Conservation (phyloP, 306 rosid species). For the Dalbergia oliveri region DNA sequence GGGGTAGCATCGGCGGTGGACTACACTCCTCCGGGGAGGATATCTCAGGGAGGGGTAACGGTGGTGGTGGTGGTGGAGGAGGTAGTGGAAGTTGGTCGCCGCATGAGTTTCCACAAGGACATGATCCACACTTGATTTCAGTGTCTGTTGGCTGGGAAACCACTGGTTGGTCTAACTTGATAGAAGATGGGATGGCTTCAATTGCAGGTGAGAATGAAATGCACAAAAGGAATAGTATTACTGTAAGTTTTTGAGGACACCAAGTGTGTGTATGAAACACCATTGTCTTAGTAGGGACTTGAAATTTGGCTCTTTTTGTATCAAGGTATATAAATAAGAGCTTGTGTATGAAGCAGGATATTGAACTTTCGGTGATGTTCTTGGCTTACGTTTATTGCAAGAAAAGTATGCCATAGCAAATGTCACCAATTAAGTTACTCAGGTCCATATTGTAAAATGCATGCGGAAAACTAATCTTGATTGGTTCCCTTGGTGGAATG, state of each 20-base stretch:
- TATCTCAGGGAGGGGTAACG: slow-evolving; percentile 24
- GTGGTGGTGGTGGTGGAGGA: slow-evolving; percentile 30
- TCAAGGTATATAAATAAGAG: slow-evolving; percentile 31
- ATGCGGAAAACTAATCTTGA: slow-evolving; percentile 23
- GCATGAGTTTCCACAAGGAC: slow-evolving; percentile 78
- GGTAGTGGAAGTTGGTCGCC: slow-evolving; percentile 43
- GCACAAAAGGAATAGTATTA: slow-evolving; percentile 40
- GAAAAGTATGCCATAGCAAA: slow-evolving; percentile 31
- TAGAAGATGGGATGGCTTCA: slow-evolving; percentile 10
- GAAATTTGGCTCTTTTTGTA: slow-evolving; percentile 34
- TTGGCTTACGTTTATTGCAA: slow-evolving; percentile 49
- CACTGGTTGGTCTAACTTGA: slow-evolving; percentile 29
- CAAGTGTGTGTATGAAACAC: slow-evolving; percentile 38
- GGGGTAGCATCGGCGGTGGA: slow-evolving; percentile 40
- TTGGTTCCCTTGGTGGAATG: neutral
- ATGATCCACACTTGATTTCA: slow-evolving; percentile 80
- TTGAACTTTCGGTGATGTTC: slow-evolving; percentile 20
- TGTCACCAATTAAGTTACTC: slow-evolving; percentile 33
- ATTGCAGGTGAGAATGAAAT: slow-evolving; percentile 33
- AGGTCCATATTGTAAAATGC: slow-evolving; percentile 18
- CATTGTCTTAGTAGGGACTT: slow-evolving; percentile 43
- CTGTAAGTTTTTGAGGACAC: slow-evolving; percentile 35
- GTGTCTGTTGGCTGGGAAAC: slow-evolving; percentile 27
- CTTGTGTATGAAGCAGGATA: slow-evolving; percentile 40
- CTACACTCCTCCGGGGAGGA: neutral